Conservation (phyloP, 176 grass and related monocot species). For the Triticum turgidum region DNA sequence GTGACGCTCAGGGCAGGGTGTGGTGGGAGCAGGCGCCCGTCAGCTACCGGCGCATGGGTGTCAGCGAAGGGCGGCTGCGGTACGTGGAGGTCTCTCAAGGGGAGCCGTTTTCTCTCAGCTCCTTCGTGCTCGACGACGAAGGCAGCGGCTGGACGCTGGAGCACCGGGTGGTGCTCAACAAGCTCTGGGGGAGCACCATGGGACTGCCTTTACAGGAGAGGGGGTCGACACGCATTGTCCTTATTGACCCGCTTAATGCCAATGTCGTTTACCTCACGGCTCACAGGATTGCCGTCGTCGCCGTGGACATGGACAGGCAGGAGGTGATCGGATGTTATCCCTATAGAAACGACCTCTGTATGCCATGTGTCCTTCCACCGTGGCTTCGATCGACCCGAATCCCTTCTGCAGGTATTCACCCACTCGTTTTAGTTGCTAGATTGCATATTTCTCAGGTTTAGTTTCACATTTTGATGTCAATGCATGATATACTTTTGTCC, state of each 20-base stretch:
- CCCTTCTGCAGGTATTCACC: not conserved
- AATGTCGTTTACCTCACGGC: not conserved
- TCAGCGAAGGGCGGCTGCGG: no score
- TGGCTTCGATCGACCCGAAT: not conserved
- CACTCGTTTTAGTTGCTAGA: not conserved
- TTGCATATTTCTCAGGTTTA: not conserved
- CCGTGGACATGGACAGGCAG: conserved; percentile 1
- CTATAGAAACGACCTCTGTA: not conserved
- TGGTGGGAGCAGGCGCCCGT: no score
- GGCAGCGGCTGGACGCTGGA: conserved; percentile 15
- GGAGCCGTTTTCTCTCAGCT: no score
- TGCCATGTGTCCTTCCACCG: conserved; percentile 5
- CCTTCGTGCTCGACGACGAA: not conserved
- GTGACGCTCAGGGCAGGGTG: no score
- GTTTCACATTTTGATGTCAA: not conserved
- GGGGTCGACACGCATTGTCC: not conserved
- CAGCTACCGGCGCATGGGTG: no score
- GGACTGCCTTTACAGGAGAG: not conserved
- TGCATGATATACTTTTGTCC: not conserved
- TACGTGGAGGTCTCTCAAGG: no score
- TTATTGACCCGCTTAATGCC: not conserved
- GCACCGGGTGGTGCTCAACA: conserved; percentile 12
- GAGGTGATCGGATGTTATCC: not conserved
- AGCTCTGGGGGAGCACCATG: not conserved
- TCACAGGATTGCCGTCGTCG: not conserved